Percentiles rank a stretch among this genome's conserved stretches.
phyloP scores from a whole-genome alignment of 2,329 filamentous ascomycete species.

The Chaetomium sp. region DNA sequence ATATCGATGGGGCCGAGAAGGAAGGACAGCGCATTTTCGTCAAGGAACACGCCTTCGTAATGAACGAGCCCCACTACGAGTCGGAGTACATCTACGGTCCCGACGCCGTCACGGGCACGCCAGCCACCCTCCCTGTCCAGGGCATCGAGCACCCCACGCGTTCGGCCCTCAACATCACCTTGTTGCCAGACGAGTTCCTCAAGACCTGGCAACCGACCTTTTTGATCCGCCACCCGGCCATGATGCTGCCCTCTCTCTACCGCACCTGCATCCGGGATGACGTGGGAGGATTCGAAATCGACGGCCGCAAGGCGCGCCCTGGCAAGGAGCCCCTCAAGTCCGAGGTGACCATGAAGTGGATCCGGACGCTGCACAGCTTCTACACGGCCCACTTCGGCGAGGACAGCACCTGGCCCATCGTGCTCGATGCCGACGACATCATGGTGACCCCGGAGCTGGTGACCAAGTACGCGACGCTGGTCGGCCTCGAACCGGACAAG shows the following conservation, averaged over 20 bases:
- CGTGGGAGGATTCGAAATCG: not conserved
- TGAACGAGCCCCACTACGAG: not conserved
- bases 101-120: not conserved
- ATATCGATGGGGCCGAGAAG: not conserved
- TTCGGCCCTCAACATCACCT: not conserved
- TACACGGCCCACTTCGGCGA: not conserved
- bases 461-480: not conserved
- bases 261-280: not conserved
- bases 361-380: not conserved
- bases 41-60: conserved; percentile 6
- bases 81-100: not conserved
- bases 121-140: not conserved
- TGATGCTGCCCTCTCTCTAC: conserved; percentile 6
- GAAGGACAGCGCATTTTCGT: not conserved
- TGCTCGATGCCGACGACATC: conserved; percentile 11
- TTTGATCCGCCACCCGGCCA: conserved; percentile 8
- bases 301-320: not conserved
- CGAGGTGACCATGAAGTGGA: conserved; percentile 4
- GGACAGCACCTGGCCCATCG: not conserved
- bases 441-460: not conserved
- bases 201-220: conserved; percentile 3
- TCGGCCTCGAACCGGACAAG: not conserved
- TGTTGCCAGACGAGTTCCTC: conserved; percentile 7
- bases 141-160: conserved; percentile 3
- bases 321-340: not conserved